Conservation (phyloP, 2,329 filamentous ascomycete species). For the Lizonia empirigonia region DNA sequence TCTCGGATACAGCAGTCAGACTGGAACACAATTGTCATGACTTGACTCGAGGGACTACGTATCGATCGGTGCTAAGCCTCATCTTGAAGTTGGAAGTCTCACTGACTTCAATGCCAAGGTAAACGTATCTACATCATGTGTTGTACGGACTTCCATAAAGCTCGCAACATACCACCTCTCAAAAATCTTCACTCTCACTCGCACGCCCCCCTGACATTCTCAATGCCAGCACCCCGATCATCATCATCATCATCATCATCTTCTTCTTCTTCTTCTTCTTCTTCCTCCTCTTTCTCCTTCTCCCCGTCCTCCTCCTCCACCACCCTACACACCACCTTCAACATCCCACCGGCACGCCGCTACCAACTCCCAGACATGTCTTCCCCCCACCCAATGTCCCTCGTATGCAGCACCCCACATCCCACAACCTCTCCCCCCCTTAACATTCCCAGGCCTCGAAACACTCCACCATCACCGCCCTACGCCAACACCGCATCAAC, state of each 20-base stretch:
- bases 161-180: neutral
- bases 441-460: conserved; percentile 50
- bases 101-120: neutral
- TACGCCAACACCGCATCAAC: conserved; percentile 72
- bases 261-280: neutral
- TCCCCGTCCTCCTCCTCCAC: conserved; percentile 28
- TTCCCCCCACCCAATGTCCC: conserved; percentile 26
- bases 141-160: neutral
- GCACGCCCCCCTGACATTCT: neutral
- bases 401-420: conserved; percentile 21
- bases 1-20: neutral
- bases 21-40: neutral
- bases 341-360: conserved; percentile 32
- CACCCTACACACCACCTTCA: conserved; percentile 30
- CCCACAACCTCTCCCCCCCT: neutral
- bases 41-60: neutral
- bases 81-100: neutral
- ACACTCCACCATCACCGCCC: conserved; percentile 65
- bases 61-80: neutral
- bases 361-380: conserved; percentile 40
- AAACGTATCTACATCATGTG: neutral
- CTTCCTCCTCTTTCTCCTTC: conserved; percentile 26
- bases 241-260: too few species aligned
- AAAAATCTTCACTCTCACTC: neutral
- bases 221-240: neutral